These are phyloP conservation scores for Phalaenopsis equestris DNA, from an alignment of 106 monocot species.

Conservation along the genomic window DNA sequence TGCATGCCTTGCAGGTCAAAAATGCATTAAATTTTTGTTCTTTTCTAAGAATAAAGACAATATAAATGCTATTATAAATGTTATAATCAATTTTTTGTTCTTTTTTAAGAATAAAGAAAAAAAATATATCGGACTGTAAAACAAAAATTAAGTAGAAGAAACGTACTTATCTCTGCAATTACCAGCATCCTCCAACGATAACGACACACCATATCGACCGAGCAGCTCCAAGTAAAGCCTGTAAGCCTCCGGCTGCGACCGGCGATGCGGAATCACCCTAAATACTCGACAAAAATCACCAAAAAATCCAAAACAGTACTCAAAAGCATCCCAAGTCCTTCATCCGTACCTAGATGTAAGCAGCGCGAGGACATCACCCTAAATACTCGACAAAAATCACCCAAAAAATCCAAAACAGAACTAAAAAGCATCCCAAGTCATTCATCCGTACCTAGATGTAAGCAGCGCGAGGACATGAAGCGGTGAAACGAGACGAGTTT, in stretches of 20 bases:
- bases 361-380: constrained; percentile 55
- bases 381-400: background rate
- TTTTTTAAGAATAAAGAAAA: too few relatives aligned
- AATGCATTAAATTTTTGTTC: too few relatives aligned
- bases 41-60: too few relatives aligned
- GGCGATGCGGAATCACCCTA: constrained; percentile 50
- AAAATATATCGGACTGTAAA: too few relatives aligned
- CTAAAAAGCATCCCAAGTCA: background rate
- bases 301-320: background rate
- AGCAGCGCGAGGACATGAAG: constrained; percentile 50
- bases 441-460: constrained; percentile 22
- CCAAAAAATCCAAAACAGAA: background rate
- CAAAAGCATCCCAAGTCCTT: background rate
- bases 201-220: constrained; percentile 26
- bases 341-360: constrained; percentile 31
- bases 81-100: too few relatives aligned
- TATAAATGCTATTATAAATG: too few relatives aligned
- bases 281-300: background rate
- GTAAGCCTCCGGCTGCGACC: constrained; percentile 66
- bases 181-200: constrained; percentile 13
- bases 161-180: constrained; percentile 49
- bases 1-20: too few relatives aligned
- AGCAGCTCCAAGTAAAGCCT: constrained; percentile 65
- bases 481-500: constrained; percentile 28
- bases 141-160: background rate